Evolutionary conservation across 2,329 filamentous ascomycete genomes (phyloP).

Genomic region (Fusarium annulatum): DNA sequence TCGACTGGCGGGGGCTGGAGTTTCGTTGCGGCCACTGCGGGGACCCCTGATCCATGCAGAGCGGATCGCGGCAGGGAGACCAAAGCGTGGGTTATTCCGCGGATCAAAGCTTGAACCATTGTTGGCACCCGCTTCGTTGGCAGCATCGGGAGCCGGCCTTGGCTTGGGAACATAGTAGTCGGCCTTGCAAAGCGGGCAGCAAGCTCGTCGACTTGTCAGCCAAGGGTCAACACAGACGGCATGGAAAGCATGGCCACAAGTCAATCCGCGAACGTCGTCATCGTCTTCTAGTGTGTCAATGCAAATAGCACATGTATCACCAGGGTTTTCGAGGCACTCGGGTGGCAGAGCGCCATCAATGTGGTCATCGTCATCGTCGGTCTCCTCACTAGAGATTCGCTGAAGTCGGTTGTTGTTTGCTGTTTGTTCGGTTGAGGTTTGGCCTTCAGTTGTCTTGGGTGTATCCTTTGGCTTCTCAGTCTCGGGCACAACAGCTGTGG

Average conservation of each 20-base stretch:
- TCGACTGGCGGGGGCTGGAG: slow-evolving; percentile 11
- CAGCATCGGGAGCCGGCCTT: slow-evolving; percentile 63
- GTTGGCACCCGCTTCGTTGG: slow-evolving; percentile 50
- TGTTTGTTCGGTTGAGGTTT: slow-evolving; percentile 40
- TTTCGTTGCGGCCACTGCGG: slow-evolving; percentile 8
- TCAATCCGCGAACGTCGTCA: slow-evolving; percentile 92
- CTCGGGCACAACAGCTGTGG: slow-evolving; percentile 30
- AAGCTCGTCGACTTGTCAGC: slow-evolving; percentile 92
- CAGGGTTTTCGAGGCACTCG: slow-evolving; percentile 82
- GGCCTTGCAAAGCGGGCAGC: slow-evolving; percentile 96
- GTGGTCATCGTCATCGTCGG: slow-evolving; percentile 79
- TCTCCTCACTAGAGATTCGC: slow-evolving; percentile 61
- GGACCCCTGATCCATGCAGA: slow-evolving; percentile 53
- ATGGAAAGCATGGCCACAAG: slow-evolving; percentile 98
- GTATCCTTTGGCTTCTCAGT: slow-evolving; percentile 39
- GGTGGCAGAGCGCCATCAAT: slow-evolving; percentile 85
- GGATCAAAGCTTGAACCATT: slow-evolving; percentile 46
- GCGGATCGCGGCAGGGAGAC: slow-evolving; percentile 58
- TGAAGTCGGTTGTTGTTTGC: slow-evolving; percentile 48
- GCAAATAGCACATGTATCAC: slow-evolving; percentile 96
- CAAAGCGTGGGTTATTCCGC: slow-evolving; percentile 58
- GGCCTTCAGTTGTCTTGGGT: slow-evolving; percentile 34
- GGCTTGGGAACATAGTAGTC: slow-evolving; percentile 98
- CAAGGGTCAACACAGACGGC: slow-evolving; percentile 95
- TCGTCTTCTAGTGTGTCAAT: slow-evolving; percentile 94